phyloP scores from a whole-genome alignment of 1,139 yeast genomes.

The Geotrichum australiense region DNA sequence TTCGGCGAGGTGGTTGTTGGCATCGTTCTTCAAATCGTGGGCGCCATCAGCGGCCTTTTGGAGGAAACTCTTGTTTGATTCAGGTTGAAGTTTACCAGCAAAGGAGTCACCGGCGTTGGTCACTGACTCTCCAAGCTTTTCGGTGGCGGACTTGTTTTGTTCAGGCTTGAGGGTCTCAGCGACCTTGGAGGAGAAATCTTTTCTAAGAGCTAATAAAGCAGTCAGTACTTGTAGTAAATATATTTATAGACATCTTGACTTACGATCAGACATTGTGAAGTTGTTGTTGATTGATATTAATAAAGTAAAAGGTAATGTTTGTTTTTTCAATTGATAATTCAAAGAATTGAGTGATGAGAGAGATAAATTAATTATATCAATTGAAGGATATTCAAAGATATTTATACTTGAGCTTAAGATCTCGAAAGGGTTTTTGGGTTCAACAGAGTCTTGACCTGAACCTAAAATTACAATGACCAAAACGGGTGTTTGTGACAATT shows the following conservation, averaged over 20 bases:
- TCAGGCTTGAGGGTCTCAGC: slow-evolving; percentile 67
- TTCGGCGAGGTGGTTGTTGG: background rate
- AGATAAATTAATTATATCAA: too few relatives aligned
- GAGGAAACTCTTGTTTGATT: slow-evolving; percentile 55
- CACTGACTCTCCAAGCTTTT: slow-evolving; percentile 64
- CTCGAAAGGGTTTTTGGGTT: too few relatives aligned
- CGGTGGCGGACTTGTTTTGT: slow-evolving; percentile 54
- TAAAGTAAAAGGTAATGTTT: background rate
- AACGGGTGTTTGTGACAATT: too few relatives aligned
- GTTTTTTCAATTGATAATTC: slow-evolving; percentile 7
- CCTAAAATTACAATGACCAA: too few relatives aligned
- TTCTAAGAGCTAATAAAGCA: slow-evolving; percentile 50
- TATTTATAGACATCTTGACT: background rate
- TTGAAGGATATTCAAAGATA: too few relatives aligned
- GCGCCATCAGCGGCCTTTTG: slow-evolving; percentile 59
- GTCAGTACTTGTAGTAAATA: background rate
- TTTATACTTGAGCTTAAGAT: too few relatives aligned
- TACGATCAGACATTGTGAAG: slow-evolving; percentile 23
- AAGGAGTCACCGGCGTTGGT: slow-evolving; percentile 60
- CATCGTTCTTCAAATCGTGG: slow-evolving; percentile 8
- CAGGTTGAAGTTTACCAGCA: slow-evolving; percentile 55
- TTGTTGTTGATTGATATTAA: background rate
- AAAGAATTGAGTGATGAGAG: too few relatives aligned
- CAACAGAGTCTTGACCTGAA: too few relatives aligned
- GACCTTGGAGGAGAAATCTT: slow-evolving; percentile 61